A percentile compares a stretch with the other conserved stretches of the same genome.
phyloP scores from a whole-genome alignment of 2,329 filamentous ascomycete genomes.

The Neobulgaria alba region DNA sequence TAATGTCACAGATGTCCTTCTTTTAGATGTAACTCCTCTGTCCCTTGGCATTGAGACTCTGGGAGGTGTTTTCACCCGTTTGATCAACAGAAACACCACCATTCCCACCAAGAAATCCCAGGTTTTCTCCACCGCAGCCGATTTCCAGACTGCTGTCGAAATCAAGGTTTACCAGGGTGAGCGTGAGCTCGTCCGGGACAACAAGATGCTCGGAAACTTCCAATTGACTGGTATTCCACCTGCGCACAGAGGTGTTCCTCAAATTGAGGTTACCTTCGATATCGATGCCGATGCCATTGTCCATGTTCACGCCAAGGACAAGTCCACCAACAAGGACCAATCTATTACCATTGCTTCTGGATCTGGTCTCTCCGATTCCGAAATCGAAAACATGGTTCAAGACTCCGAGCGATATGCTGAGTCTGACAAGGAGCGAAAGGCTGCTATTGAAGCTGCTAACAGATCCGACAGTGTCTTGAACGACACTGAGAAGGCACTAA shows the following conservation, averaged over 20 bases:
- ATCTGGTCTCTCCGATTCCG: constrained; percentile 86
- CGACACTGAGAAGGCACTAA: constrained; percentile 96
- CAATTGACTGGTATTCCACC: constrained; percentile 96
- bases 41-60: constrained; percentile 98
- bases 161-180: constrained; percentile 99
- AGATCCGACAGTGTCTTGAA: constrained; percentile 91
- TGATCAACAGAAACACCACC: constrained; percentile 99
- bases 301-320: constrained; percentile 96
- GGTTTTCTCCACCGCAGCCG: constrained; percentile 93
- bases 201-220: constrained; percentile 99
- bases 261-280: constrained; percentile 97
- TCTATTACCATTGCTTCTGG: constrained; percentile 98
- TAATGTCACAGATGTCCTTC: constrained; percentile 91
- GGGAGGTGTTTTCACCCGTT: constrained; percentile 91
- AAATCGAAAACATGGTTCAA: constrained; percentile 96
- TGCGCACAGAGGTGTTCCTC: constrained; percentile 90
- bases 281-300: constrained; percentile 98
- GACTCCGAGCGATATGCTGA: constrained; percentile 97
- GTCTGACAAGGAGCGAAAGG: constrained; percentile 93
- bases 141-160: constrained; percentile 97
- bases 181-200: constrained; percentile 96
- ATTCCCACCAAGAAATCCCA: constrained; percentile 99
- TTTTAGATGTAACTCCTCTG: constrained; percentile 91
- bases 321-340: constrained; percentile 99
- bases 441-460: constrained; percentile 92